A percentile compares a stretch with the other conserved stretches of the same genome.
Conservation (phyloP, 345 rosid genomes). For the Cardamine chenopodiifolia region DNA sequence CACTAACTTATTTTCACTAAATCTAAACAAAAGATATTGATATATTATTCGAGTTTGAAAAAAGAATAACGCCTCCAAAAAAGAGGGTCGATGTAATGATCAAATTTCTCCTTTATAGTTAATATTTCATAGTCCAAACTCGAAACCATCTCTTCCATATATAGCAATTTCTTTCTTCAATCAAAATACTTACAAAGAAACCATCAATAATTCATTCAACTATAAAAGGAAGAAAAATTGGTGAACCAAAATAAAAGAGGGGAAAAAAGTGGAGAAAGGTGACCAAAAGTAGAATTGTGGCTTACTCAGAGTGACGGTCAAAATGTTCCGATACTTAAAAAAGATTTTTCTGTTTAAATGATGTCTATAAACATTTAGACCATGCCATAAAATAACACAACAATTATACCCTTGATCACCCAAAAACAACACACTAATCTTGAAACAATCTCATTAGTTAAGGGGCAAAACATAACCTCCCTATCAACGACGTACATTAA, state of each 20-base stretch:
- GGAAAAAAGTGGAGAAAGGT: conserved; percentile 1
- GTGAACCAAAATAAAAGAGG: background rate
- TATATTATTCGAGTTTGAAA: background rate
- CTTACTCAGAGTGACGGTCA: conserved; percentile 6
- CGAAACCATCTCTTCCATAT: background rate
- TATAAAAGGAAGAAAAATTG: conserved; percentile 3
- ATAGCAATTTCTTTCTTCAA: background rate
- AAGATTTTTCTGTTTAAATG: background rate
- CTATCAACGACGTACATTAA: too few species aligned
- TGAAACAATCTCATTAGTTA: background rate
- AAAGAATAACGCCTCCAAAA: background rate
- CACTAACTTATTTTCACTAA: background rate
- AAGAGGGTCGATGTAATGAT: conserved; percentile 1
- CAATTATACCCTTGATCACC: too few species aligned
- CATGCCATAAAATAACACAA: background rate
- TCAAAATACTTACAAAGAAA: conserved; percentile 1
- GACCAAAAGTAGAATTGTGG: conserved; percentile 8
- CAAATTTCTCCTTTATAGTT: conserved; percentile 3
- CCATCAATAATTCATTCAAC: conserved; percentile 30
- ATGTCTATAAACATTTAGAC: background rate
- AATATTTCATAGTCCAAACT: conserved; percentile 11
- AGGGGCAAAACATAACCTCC: too few species aligned
- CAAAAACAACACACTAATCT: background rate
- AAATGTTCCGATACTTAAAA: background rate
- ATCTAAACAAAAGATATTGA: background rate